These are phyloP conservation scores for Sarocladiaceae sp. DNA, from an alignment of 2,329 filamentous ascomycete species.

Conservation along the genomic window DNA sequence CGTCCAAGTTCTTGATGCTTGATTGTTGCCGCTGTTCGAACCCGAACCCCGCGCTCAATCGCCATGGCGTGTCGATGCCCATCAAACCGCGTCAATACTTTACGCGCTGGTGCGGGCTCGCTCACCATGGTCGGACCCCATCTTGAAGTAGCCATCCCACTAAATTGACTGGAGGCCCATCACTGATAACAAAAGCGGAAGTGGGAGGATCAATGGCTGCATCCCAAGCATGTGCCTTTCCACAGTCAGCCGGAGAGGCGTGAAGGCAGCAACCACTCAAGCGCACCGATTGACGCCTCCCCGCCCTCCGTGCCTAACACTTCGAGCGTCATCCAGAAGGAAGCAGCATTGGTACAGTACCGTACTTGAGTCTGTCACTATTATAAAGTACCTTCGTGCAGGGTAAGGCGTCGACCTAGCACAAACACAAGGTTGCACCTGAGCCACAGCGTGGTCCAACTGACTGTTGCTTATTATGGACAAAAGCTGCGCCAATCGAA, in stretches of 20 bases:
- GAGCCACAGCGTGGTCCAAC: background rate
- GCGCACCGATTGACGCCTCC: background rate
- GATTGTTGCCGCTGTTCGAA: conserved; percentile 2
- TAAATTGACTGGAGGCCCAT: too few species aligned
- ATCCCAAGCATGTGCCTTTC: background rate
- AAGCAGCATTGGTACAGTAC: too few species aligned
- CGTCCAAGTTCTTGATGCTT: background rate
- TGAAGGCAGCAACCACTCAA: background rate
- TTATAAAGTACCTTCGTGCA: too few species aligned
- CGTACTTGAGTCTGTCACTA: too few species aligned
- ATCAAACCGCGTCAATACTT: background rate
- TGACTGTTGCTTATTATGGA: background rate
- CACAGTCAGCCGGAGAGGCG: background rate
- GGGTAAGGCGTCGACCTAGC: conserved; percentile 5
- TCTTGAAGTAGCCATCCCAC: too few species aligned
- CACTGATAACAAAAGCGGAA: background rate
- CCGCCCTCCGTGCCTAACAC: too few species aligned
- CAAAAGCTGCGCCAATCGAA: background rate
- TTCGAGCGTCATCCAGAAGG: too few species aligned
- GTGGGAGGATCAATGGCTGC: background rate
- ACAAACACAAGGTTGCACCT: background rate
- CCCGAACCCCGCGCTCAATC: conserved; percentile 1
- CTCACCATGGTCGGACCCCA: background rate
- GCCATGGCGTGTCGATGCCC: background rate
- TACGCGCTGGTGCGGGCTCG: background rate